A percentile compares a stretch with the other conserved stretches of the same genome.
phyloP scores from a whole-genome alignment of 192 early-diverging fungal species.

The Martensiomyces pterosporus region DNA sequence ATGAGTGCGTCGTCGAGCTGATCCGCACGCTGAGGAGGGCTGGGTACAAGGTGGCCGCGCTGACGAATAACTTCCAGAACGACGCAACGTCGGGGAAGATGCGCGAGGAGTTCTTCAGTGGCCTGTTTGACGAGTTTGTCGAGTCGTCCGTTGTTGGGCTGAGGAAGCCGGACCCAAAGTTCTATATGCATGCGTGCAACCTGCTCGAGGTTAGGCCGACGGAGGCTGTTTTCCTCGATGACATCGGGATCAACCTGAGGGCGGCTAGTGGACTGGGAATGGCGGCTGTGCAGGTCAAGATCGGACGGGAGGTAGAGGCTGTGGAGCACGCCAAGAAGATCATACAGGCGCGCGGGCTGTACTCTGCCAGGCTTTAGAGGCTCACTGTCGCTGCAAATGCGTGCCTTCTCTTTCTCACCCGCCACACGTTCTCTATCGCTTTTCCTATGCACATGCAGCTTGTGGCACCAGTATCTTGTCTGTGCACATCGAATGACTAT shows the following conservation, averaged over 20 bases:
- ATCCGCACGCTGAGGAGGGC: slow-evolving; percentile 33
- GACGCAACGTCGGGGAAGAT: slow-evolving; percentile 11
- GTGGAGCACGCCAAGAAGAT: slow-evolving; percentile 21
- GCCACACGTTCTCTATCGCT: too few relatives aligned
- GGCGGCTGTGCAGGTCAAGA: slow-evolving; percentile 58
- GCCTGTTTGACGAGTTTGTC: slow-evolving; percentile 68
- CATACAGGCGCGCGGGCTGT: slow-evolving; percentile 9
- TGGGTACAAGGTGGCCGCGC: slow-evolving; percentile 67
- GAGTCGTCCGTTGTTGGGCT: slow-evolving; percentile 73
- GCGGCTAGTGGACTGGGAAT: slow-evolving; percentile 69
- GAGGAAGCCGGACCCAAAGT: slow-evolving; percentile 76
- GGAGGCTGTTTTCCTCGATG: slow-evolving; percentile 78
- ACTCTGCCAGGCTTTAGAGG: too few relatives aligned
- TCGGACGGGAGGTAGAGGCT: slow-evolving; percentile 29
- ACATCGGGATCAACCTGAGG: slow-evolving; percentile 74
- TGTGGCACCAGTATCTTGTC: too few relatives aligned
- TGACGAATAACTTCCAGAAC: slow-evolving; percentile 80
- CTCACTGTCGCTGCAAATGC: too few relatives aligned
- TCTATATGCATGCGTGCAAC: slow-evolving; percentile 73
- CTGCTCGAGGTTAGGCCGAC: slow-evolving; percentile 59
- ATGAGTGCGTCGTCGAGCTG: slow-evolving; percentile 21
- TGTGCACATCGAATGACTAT: too few relatives aligned
- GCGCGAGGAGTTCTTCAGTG: slow-evolving; percentile 27
- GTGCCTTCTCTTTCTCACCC: too few relatives aligned
- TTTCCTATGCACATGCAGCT: too few relatives aligned